These are phyloP conservation scores for Lanmaoa rubissima DNA, from an alignment of 768 basidiomycete species.

Conservation along the genomic window DNA sequence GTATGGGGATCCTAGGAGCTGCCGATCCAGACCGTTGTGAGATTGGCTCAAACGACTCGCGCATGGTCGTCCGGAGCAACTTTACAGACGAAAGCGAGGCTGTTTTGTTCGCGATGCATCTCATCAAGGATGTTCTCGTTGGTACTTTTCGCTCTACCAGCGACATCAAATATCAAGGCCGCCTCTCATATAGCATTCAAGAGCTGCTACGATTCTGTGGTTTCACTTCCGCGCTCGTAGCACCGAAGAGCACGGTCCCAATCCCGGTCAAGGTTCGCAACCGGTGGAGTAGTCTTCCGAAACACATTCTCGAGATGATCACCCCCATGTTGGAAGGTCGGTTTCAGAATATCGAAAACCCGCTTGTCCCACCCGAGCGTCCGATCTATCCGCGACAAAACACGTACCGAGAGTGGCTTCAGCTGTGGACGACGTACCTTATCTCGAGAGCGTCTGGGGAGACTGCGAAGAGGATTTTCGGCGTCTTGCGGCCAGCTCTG, in stretches of 20 bases:
- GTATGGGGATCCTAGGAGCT: conserved; percentile 88
- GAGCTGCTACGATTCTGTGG: conserved; percentile 85
- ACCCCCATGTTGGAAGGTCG: conserved; percentile 77
- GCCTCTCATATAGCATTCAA: conserved; percentile 89
- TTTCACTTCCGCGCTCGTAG: conserved; percentile 76
- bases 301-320: conserved; percentile 81
- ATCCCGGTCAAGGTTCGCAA: conserved; percentile 65
- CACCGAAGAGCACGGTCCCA: conserved; percentile 45
- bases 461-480: conserved; percentile 68
- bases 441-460: conserved; percentile 61
- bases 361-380: conserved; percentile 42
- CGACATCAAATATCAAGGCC: conserved; percentile 87
- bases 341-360: conserved; percentile 51
- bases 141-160: conserved; percentile 91
- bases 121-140: conserved; percentile 83
- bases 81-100: conserved; percentile 80
- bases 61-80: conserved; percentile 75
- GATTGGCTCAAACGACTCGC: conserved; percentile 52
- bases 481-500: conserved; percentile 73
- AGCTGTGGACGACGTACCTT: conserved; percentile 81
- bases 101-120: conserved; percentile 75
- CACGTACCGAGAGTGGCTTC: conserved; percentile 98
- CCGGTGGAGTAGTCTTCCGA: conserved; percentile 78
- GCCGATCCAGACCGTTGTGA: conserved; percentile 93
- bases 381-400: conserved; percentile 74